Evolutionary conservation across 805 yeast genomes (phyloP).

Genomic region (Nakazawaea peltata): DNA sequence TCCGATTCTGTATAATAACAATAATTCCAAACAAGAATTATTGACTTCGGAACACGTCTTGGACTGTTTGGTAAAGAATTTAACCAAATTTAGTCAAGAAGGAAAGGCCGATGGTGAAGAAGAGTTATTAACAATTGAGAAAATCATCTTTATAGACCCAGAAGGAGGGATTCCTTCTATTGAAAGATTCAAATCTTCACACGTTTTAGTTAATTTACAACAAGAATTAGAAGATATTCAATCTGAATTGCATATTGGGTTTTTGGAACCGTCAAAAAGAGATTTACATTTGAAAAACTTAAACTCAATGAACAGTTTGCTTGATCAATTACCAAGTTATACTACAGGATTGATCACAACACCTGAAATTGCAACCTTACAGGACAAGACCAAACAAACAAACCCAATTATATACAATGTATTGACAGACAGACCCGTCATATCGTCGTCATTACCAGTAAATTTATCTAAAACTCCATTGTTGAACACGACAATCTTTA

Average conservation of each 20-base stretch:
- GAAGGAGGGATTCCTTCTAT: slow-evolving; percentile 88
- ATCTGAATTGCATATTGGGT: slow-evolving; percentile 57
- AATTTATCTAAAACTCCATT: slow-evolving; percentile 47
- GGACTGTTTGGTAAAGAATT: slow-evolving; percentile 26
- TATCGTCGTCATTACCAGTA: slow-evolving; percentile 86
- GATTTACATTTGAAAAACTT: slow-evolving; percentile 62
- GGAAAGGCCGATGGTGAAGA: slow-evolving; percentile 8
- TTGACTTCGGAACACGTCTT: slow-evolving; percentile 32
- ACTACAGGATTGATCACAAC: slow-evolving; percentile 88
- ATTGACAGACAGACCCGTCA: slow-evolving; percentile 83
- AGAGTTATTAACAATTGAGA: slow-evolving; percentile 55
- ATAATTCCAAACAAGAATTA: slow-evolving; percentile 20
- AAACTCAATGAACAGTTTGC: slow-evolving; percentile 49
- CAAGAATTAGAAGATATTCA: slow-evolving; percentile 71
- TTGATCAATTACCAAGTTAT: slow-evolving; percentile 39
- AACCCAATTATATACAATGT: slow-evolving; percentile 90
- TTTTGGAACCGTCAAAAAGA: slow-evolving; percentile 32
- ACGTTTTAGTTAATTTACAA: slow-evolving; percentile 75
- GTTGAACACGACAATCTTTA: slow-evolving; percentile 69
- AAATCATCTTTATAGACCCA: slow-evolving; percentile 70
- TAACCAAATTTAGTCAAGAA: slow-evolving; percentile 19
- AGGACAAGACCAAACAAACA: slow-evolving; percentile 24
- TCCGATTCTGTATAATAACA: slow-evolving; percentile 41
- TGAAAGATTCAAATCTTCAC: slow-evolving; percentile 75
- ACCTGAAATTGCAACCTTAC: slow-evolving; percentile 57